Conservation (phyloP, 805 yeast genomes). For the Candida berthetii region DNA sequence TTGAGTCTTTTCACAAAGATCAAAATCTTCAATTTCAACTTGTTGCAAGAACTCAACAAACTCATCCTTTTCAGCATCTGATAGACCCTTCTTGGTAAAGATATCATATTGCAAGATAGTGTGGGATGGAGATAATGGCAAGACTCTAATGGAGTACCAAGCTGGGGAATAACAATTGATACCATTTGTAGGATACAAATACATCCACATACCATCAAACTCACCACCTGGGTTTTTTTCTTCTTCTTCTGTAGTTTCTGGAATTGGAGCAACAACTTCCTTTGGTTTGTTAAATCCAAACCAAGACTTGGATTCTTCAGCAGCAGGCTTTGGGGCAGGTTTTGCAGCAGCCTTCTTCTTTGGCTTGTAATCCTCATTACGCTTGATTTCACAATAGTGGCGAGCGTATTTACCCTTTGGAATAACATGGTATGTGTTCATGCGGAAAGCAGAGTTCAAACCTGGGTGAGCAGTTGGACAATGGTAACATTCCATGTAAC, state of each 20-base stretch:
- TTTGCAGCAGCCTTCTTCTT: slow-evolving; percentile 11
- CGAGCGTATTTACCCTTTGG: slow-evolving; percentile 55
- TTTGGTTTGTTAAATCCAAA: slow-evolving; percentile 39
- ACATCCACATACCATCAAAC: slow-evolving; percentile 58
- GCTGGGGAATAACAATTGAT: slow-evolving; percentile 63
- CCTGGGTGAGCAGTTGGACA: slow-evolving; percentile 69
- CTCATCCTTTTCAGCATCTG: slow-evolving; percentile 46
- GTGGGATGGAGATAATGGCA: slow-evolving; percentile 46
- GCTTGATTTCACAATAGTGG: slow-evolving; percentile 51
- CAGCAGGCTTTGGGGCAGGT: slow-evolving; percentile 20
- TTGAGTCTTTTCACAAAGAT: slow-evolving; percentile 53
- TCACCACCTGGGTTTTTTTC: slow-evolving; percentile 53
- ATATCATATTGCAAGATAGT: slow-evolving; percentile 57
- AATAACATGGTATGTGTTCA: slow-evolving; percentile 61
- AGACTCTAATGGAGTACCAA: slow-evolving; percentile 56
- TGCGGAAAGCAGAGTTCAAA: slow-evolving; percentile 45
- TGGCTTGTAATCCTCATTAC: slow-evolving; percentile 24
- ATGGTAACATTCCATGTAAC: slow-evolving; percentile 63
- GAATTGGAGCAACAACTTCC: slow-evolving; percentile 11
- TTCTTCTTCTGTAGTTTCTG: slow-evolving; percentile 4
- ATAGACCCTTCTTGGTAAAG: slow-evolving; percentile 53
- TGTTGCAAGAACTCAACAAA: slow-evolving; percentile 58
- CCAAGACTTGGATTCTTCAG: slow-evolving; percentile 36
- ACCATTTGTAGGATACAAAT: slow-evolving; percentile 54
- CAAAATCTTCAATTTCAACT: slow-evolving; percentile 57